Percentiles rank a stretch among this genome's conserved stretches.
These are phyloP conservation scores for Sporisorium scitamineum DNA, from an alignment of 1,284 basidiomycete genomes.

Conservation along the genomic window DNA sequence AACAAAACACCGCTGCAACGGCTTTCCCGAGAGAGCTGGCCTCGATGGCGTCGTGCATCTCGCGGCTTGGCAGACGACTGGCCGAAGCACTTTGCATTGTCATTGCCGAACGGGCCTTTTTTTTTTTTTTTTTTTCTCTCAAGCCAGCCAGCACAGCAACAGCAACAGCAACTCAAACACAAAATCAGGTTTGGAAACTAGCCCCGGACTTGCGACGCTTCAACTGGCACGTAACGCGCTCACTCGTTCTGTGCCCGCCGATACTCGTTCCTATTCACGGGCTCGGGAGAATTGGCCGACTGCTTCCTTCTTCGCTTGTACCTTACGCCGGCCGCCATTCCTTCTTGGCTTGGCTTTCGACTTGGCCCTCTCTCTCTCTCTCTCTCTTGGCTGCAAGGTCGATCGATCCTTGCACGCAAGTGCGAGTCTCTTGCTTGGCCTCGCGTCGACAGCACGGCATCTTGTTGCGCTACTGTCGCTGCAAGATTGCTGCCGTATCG, in stretches of 20 bases:
- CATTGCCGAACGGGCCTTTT: constrained; percentile 5
- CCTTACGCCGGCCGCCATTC: too few relatives aligned
- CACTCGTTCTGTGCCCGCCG: background rate
- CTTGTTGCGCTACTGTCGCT: too few relatives aligned
- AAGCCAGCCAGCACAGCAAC: background rate
- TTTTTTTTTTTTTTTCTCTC: too few relatives aligned
- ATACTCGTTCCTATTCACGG: background rate
- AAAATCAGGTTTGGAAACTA: background rate
- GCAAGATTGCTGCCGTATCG: background rate
- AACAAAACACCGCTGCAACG: background rate
- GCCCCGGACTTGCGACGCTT: constrained; percentile 12
- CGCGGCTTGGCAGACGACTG: background rate
- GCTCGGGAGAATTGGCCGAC: background rate
- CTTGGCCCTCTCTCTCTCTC: background rate
- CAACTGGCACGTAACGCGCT: background rate
- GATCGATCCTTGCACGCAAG: background rate
- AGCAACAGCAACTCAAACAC: background rate
- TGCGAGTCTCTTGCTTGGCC: background rate
- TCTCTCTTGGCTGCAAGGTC: constrained; percentile 6
- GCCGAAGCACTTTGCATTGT: background rate
- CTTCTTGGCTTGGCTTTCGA: constrained; percentile 5
- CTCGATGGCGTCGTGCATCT: constrained; percentile 13
- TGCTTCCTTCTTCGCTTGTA: constrained; percentile 5
- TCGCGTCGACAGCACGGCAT: background rate
- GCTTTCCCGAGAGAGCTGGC: background rate